phyloP scores from a whole-genome alignment of 2,329 filamentous ascomycete species.

The Nannizzia gypsea region DNA sequence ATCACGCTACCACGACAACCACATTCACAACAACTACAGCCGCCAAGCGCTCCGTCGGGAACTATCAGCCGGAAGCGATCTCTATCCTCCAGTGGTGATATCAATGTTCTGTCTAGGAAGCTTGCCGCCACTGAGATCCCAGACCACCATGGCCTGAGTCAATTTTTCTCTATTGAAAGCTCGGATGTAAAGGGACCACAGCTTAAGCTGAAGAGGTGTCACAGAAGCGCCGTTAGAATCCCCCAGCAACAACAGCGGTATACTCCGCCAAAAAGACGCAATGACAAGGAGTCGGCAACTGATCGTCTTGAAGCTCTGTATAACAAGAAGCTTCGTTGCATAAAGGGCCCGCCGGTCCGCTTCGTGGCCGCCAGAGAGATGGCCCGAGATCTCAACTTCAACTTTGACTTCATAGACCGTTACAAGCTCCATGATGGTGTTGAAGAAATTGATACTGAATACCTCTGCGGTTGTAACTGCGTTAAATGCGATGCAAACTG shows the following conservation, averaged over 20 bases:
- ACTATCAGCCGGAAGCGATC: not conserved
- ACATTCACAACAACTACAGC: not conserved
- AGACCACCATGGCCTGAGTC: not conserved
- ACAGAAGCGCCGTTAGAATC: not conserved
- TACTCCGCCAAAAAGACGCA: not conserved
- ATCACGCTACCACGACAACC: not conserved
- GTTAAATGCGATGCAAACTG: slow-evolving; percentile 17
- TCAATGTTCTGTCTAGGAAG: not conserved
- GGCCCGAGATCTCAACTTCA: slow-evolving; percentile 18
- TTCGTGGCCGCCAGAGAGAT: slow-evolving; percentile 15
- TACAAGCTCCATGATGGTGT: slow-evolving; percentile 28
- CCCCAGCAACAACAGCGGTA: not conserved
- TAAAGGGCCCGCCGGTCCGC: slow-evolving; percentile 22
- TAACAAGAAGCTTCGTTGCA: slow-evolving; percentile 17
- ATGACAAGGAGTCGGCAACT: not conserved
- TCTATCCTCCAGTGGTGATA: not conserved
- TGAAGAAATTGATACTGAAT: slow-evolving; percentile 18
- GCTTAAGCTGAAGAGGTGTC: not conserved
- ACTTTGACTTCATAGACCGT: slow-evolving; percentile 30
- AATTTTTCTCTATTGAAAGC: not conserved
- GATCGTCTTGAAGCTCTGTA: slow-evolving; percentile 11
- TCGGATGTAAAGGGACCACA: not conserved
- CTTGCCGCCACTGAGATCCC: not conserved
- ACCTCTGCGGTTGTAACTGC: slow-evolving; percentile 27
- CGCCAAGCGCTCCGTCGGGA: not conserved